Percentiles rank a stretch among this genome's conserved stretches.
Conservation (phyloP, 148 eudicot genomes). For the Arctostaphylos glauca region DNA sequence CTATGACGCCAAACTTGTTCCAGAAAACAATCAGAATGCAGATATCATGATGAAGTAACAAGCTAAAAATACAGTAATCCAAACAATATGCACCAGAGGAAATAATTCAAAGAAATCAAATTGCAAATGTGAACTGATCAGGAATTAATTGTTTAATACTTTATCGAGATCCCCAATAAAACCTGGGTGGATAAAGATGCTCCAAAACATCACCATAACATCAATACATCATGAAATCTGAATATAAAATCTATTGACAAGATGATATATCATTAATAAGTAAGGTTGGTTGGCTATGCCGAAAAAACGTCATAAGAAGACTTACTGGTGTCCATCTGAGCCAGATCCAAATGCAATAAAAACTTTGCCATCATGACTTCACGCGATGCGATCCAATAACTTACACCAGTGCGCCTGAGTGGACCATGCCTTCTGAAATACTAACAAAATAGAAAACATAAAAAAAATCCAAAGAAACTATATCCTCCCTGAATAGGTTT, state of each 20-base stretch:
- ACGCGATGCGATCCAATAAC: background rate
- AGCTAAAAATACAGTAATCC: background rate
- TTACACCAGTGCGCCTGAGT: background rate
- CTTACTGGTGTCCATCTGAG: slow-evolving; percentile 8
- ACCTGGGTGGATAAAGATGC: slow-evolving; percentile 1
- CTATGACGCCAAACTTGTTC: no score
- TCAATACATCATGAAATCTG: background rate
- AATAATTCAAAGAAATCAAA: background rate
- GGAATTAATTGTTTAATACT: background rate
- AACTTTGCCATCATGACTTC: background rate
- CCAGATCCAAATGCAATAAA: background rate
- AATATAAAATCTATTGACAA: background rate
- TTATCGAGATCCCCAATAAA: background rate
- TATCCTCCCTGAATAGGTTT: background rate
- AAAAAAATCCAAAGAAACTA: background rate
- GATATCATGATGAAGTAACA: background rate
- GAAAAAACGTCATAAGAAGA: background rate
- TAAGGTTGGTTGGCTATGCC: background rate
- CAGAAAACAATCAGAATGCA: no score
- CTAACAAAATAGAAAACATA: slow-evolving; percentile 1
- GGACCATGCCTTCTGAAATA: background rate
- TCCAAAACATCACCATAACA: background rate
- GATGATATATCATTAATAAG: background rate
- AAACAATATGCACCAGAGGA: background rate
- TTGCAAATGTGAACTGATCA: background rate